These are phyloP conservation scores for Pseudopithomyces chartarum DNA, from an alignment of 2,329 filamentous ascomycete species.

Conservation along the genomic window DNA sequence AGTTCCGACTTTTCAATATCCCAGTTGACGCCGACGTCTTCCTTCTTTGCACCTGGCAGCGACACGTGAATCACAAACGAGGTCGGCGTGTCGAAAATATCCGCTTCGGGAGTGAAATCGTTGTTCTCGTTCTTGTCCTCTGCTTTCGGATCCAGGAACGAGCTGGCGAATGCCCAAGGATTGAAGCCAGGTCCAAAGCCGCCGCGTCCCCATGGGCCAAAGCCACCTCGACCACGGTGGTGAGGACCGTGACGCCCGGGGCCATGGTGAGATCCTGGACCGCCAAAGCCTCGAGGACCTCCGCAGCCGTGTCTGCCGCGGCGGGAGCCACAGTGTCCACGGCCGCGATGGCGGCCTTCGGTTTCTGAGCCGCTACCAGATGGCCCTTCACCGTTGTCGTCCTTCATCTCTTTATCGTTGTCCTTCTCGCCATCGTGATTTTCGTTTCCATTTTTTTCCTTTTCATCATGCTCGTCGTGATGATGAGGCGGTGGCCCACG, in stretches of 20 bases:
- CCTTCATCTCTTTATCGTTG: constrained; percentile 12
- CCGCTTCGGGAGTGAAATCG: constrained; percentile 68
- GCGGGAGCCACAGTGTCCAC: constrained; percentile 26
- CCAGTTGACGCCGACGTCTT: constrained; percentile 78
- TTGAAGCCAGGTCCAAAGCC: constrained; percentile 16
- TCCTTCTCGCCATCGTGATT: constrained; percentile 21
- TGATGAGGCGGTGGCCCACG: constrained; percentile 34
- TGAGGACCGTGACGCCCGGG: constrained; percentile 19
- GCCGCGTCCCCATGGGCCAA: constrained; percentile 30
- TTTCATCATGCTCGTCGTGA: constrained; percentile 6
- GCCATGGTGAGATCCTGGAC: constrained; percentile 20
- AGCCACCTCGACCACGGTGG: constrained; percentile 26
- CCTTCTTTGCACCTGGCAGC: constrained; percentile 78
- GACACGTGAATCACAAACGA: constrained; percentile 71
- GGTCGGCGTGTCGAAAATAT: constrained; percentile 72
- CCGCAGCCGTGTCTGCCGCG: constrained; percentile 29
- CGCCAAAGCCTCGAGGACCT: constrained; percentile 20
- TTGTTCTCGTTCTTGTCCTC: constrained; percentile 24
- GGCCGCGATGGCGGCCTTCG: constrained; percentile 22
- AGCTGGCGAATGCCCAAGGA: constrained; percentile 34
- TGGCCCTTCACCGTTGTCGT: constrained; percentile 35
- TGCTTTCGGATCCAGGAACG: constrained; percentile 41
- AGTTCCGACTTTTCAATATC: constrained; percentile 70
- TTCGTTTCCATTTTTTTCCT: constrained; percentile 15
- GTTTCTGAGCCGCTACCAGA: constrained; percentile 33